These are phyloP conservation scores for Suillus spraguei DNA, from an alignment of 768 basidiomycete species.

Conservation along the genomic window DNA sequence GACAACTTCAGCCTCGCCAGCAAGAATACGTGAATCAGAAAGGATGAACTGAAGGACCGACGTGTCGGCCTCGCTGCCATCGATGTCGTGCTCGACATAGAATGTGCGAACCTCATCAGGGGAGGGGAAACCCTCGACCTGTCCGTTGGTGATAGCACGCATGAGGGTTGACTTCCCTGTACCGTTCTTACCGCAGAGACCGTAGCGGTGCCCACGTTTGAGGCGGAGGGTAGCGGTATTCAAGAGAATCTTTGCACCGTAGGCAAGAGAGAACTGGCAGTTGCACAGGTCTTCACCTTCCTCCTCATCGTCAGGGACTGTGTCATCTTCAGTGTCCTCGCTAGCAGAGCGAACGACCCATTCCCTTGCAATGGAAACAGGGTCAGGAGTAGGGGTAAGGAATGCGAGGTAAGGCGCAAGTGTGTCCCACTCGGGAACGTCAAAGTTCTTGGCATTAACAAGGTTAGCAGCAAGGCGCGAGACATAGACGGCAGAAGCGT, in stretches of 20 bases:
- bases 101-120: slow-evolving; percentile 97
- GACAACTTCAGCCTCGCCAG: slow-evolving; percentile 66
- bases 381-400: slow-evolving; percentile 63
- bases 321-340: slow-evolving; percentile 69
- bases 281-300: slow-evolving; percentile 99
- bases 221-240: slow-evolving; percentile 96
- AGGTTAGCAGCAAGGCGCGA: slow-evolving; percentile 83
- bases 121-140: slow-evolving; percentile 98
- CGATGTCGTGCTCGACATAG: slow-evolving; percentile 99
- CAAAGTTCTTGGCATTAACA: slow-evolving; percentile 90
- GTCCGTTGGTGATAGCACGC: slow-evolving; percentile 92
- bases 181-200: slow-evolving; percentile 98
- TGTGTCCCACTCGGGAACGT: slow-evolving; percentile 83
- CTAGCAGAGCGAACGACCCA: slow-evolving; percentile 91
- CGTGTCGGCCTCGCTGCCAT: slow-evolving; percentile 91
- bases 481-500: slow-evolving; percentile 67
- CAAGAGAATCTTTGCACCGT: slow-evolving; percentile 97
- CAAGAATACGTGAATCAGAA: slow-evolving; percentile 80
- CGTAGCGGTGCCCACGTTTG: slow-evolving; percentile 98
- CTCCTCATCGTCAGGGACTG: slow-evolving; percentile 85
- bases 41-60: slow-evolving; percentile 90
- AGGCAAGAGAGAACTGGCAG: slow-evolving; percentile 98
- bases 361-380: slow-evolving; percentile 70
- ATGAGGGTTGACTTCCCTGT: slow-evolving; percentile 96
- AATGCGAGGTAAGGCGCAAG: slow-evolving; percentile 78